phyloP scores from a whole-genome alignment of 148 eudicot genomes.

The Chenopodium quinoa region DNA sequence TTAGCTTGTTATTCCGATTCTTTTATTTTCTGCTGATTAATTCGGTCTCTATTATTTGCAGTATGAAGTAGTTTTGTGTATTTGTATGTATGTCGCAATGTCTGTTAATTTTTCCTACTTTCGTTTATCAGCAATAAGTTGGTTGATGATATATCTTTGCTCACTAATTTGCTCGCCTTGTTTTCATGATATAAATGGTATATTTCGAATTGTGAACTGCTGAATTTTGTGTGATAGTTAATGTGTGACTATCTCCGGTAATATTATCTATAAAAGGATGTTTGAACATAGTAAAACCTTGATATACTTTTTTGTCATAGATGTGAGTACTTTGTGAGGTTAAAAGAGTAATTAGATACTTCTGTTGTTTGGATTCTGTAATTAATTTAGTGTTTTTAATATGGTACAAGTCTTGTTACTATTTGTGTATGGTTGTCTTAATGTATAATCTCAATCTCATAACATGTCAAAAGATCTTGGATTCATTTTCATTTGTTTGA shows the following conservation, averaged over 20 bases:
- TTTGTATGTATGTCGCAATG: background rate
- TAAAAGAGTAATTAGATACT: background rate
- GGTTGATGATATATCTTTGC: too few relatives aligned
- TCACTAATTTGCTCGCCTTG: too few relatives aligned
- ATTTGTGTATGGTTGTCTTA: background rate
- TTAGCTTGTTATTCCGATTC: background rate
- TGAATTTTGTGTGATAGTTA: too few relatives aligned
- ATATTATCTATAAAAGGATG: background rate
- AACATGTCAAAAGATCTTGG: background rate
- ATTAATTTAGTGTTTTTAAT: background rate
- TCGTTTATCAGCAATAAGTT: too few relatives aligned
- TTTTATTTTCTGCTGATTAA: background rate
- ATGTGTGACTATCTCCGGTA: background rate
- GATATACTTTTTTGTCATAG: background rate
- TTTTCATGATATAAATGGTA: background rate
- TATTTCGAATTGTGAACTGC: background rate
- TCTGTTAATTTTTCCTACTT: too few relatives aligned
- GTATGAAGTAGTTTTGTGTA: background rate
- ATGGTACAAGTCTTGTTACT: constrained; percentile 3
- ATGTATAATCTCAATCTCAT: background rate
- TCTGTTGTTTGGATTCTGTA: background rate
- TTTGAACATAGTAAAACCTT: background rate
- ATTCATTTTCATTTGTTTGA: constrained; percentile 7
- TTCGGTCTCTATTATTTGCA: background rate
- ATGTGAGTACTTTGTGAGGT: background rate